A percentile compares a stretch with the other conserved stretches of the same genome.
Conservation (phyloP, 495 filamentous ascomycete species). For the Aspergillus mulundensis region DNA sequence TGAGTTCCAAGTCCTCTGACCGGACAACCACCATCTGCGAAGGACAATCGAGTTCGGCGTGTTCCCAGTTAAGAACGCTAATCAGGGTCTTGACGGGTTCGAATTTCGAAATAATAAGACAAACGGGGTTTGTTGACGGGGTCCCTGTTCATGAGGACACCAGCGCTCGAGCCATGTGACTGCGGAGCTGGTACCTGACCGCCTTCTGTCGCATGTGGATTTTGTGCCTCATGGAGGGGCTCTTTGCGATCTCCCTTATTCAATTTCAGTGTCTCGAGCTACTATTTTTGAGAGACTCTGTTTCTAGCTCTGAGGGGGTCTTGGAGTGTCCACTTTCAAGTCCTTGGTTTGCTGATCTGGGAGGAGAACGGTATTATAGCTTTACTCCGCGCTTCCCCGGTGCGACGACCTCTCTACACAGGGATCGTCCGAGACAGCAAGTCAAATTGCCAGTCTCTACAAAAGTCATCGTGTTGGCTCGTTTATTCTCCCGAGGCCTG, state of each 20-base stretch:
- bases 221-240: constrained; percentile 11
- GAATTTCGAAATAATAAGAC: too few relatives aligned
- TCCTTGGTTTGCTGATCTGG: constrained; percentile 15
- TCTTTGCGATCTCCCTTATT: neutral
- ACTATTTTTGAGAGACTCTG: neutral
- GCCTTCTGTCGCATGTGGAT: constrained; percentile 6
- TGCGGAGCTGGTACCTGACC: constrained; percentile 12
- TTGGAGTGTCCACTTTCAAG: neutral
- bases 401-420: constrained; percentile 3
- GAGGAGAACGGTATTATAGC: constrained; percentile 15
- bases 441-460: neutral
- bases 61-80: too few relatives aligned
- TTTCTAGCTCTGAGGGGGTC: neutral
- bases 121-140: neutral
- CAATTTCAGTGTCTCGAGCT: neutral
- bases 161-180: constrained; percentile 18
- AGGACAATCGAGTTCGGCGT: too few relatives aligned
- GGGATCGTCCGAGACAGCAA: constrained; percentile 5
- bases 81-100: neutral
- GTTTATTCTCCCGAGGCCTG: constrained; percentile 26
- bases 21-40: too few relatives aligned
- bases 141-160: too few relatives aligned
- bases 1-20: neutral
- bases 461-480: constrained; percentile 34
- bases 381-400: constrained; percentile 12